These are phyloP conservation scores for Dactylellina leptospora DNA, from an alignment of 2,329 filamentous ascomycete species.

Conservation along the genomic window DNA sequence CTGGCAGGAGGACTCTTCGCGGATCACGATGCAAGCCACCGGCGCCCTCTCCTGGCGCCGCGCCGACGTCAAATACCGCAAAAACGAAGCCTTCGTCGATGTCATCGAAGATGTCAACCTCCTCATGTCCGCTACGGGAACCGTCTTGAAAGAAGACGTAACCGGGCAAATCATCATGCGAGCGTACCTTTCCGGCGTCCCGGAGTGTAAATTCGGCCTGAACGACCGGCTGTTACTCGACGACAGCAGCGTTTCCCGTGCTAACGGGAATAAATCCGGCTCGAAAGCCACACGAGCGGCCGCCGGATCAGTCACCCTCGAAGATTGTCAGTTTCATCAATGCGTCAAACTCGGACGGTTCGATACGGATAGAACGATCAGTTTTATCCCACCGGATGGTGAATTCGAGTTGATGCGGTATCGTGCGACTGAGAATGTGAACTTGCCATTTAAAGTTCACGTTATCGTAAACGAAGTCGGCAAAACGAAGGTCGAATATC, in stretches of 20 bases:
- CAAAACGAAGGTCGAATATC: conserved; percentile 97
- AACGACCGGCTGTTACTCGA: conserved; percentile 96
- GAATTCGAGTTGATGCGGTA: conserved; percentile 99
- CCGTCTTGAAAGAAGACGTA: conserved; percentile 92
- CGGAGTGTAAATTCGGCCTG: conserved; percentile 98
- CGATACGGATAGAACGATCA: conserved; percentile 94
- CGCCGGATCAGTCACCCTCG: conserved; percentile 91
- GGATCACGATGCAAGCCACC: conserved; percentile 99
- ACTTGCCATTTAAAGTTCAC: conserved; percentile 97
- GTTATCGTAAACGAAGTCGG: conserved; percentile 98
- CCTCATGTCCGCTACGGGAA: conserved; percentile 94
- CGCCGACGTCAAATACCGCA: conserved; percentile 97
- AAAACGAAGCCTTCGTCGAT: conserved; percentile 99
- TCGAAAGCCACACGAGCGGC: conserved; percentile 94
- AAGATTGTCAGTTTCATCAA: conserved; percentile 99
- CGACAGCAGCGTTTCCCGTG: conserved; percentile 72
- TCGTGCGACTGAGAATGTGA: conserved; percentile 97
- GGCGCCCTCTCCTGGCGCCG: conserved; percentile 96
- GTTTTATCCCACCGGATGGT: conserved; percentile 93
- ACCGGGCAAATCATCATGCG: conserved; percentile 99
- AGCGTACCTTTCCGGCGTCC: conserved; percentile 93
- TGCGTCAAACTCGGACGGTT: conserved; percentile 98
- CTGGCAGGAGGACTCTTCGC: conserved; percentile 75
- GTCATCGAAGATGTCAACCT: conserved; percentile 99
- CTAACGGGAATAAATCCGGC: conserved; percentile 76